phyloP scores from a whole-genome alignment of 495 filamentous ascomycete species.

The Evansstolkia leycettana region DNA sequence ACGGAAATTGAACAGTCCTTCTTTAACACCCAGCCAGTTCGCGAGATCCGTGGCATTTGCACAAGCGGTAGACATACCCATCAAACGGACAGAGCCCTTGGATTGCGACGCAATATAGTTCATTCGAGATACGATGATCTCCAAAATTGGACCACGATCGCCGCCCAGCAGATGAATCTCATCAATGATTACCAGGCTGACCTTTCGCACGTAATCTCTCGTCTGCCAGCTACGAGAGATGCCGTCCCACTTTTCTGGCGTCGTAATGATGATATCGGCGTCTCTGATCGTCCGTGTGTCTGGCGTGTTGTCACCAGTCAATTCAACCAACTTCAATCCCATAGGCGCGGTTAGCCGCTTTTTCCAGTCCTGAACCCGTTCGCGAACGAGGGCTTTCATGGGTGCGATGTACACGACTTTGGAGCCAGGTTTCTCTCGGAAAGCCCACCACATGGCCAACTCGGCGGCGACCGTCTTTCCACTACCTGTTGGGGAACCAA shows the following conservation, averaged over 20 bases:
- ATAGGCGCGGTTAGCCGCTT: slow-evolving; percentile 71
- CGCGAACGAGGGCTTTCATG: slow-evolving; percentile 96
- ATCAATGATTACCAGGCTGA: slow-evolving; percentile 95
- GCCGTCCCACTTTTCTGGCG: slow-evolving; percentile 99
- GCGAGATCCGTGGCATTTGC: slow-evolving; percentile 89
- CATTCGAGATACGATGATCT: slow-evolving; percentile 99
- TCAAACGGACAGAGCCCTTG: slow-evolving; percentile 73
- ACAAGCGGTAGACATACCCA: slow-evolving; percentile 98
- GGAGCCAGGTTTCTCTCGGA: slow-evolving; percentile 85
- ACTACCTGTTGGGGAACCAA: slow-evolving; percentile 94
- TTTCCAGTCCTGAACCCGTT: slow-evolving; percentile 93
- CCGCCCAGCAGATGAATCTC: slow-evolving; percentile 96
- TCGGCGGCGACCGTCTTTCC: slow-evolving; percentile 95
- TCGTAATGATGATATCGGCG: slow-evolving; percentile 97
- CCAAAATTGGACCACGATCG: slow-evolving; percentile 90
- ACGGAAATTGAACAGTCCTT: slow-evolving; percentile 94
- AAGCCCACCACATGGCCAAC: slow-evolving; percentile 99
- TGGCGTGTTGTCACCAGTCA: slow-evolving; percentile 97
- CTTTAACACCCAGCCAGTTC: slow-evolving; percentile 96
- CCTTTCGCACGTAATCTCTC: slow-evolving; percentile 86
- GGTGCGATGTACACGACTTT: slow-evolving; percentile 99
- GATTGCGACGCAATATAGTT: slow-evolving; percentile 94
- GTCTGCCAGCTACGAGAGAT: slow-evolving; percentile 98
- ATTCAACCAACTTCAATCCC: slow-evolving; percentile 83
- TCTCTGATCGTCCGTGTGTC: slow-evolving; percentile 89